Base-by-base conservation (phyloP, 176 grass and related monocot genomes). In the Juncus effusus region DNA sequence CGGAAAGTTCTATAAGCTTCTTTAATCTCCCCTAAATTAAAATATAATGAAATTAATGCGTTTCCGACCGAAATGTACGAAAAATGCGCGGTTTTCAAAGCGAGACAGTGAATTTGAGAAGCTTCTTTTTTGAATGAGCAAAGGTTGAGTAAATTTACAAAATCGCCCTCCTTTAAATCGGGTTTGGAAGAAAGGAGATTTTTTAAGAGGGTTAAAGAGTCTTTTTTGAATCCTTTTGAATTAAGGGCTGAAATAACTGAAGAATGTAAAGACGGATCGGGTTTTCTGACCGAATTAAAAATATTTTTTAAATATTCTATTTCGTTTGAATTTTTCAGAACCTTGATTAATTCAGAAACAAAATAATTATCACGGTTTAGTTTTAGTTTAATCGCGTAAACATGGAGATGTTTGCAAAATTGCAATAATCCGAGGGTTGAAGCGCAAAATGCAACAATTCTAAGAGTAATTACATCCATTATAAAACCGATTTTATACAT, bases 11-110 rank as follows among this genome's bases (percentile, higher is more conserved):
- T 53, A 66, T 82, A 74, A 0, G 80, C 82, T 4, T 70, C 51
- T 11, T 72, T 67, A 77, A 89, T 64, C 5, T 57, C 84, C 63
- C 85, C 88, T 54, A 88, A 61, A 63, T 80, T 82, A 60, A 69
- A 76, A 65, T 92, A 97, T 56, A 78, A 42, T 1, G 93, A 97
- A 61, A 97, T 91, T 74, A 97, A 72, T 76, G 85, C 63, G 77
- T 97, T 97, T 59, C 80, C 53, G 13, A 92, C 85, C 53, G 81
- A 79, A 74, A 73, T 76, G 54, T 81, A 89, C 49, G 51, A 77
- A 42, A 89, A 75, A 13, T 76, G 63, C 78, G 80, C 85, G 14
- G 88, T 67, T 89, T 91, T 97, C 60, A 92, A 28, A 44, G 74
- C 59, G 61, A 75, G 77, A 61, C 70, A 75, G 74, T 97, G 93